phyloP scores from a whole-genome alignment of 2,329 filamentous ascomycete species.

The Zasmidium citrigriseum region DNA sequence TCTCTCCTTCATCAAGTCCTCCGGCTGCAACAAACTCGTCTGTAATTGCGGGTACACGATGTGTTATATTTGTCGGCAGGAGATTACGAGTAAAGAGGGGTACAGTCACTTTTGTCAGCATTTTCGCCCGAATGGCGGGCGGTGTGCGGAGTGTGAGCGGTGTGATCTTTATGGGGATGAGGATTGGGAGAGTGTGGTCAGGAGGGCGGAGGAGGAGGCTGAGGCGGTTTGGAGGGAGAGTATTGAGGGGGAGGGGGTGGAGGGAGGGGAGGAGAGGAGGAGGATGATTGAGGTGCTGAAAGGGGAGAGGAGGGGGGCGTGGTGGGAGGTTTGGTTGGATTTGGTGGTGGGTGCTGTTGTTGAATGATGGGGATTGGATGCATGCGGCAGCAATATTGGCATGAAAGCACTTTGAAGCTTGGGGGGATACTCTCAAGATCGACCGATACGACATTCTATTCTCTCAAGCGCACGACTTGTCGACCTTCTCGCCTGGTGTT shows the following conservation, averaged over 20 bases:
- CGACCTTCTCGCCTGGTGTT: too few species aligned
- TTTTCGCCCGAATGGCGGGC: slow-evolving; percentile 77
- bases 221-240: slow-evolving; percentile 49
- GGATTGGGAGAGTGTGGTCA: slow-evolving; percentile 47
- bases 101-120: slow-evolving; percentile 97
- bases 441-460: too few species aligned
- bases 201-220: slow-evolving; percentile 43
- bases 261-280: slow-evolving; percentile 32
- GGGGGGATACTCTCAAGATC: too few species aligned
- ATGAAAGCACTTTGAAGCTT: too few species aligned
- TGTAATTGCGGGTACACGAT: slow-evolving; percentile 96
- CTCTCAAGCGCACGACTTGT: too few species aligned
- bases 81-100: slow-evolving; percentile 63
- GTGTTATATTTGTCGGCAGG: slow-evolving; percentile 87
- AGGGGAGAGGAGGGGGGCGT: slow-evolving; percentile 17
- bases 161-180: slow-evolving; percentile 53
- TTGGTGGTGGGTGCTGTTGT: slow-evolving; percentile 20
- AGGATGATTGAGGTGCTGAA: slow-evolving; percentile 26
- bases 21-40: slow-evolving; percentile 94
- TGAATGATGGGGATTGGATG: too few species aligned
- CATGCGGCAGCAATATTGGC: too few species aligned
- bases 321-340: slow-evolving; percentile 24
- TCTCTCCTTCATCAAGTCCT: slow-evolving; percentile 87
- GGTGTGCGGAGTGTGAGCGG: slow-evolving; percentile 73
- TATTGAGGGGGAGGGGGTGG: slow-evolving; percentile 27